Base-by-base conservation (phyloP, 208 protist species). In the Phytomonas sp. region DNA sequence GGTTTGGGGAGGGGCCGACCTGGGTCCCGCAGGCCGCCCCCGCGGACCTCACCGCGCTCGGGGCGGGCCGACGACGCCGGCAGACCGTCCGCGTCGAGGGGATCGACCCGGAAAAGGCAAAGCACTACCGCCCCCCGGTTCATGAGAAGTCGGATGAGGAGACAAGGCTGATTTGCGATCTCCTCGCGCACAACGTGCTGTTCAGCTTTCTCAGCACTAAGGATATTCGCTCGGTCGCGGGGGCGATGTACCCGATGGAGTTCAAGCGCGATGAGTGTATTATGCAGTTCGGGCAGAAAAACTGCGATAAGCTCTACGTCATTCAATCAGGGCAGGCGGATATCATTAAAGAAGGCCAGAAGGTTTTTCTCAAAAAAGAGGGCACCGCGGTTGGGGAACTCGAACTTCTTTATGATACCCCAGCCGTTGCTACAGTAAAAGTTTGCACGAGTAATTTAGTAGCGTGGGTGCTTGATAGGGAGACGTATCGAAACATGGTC, bases 371-470 rank as follows among this genome's bases (percentile, higher is more conserved):
- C 62, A 96, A 96, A 76, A 88, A 76, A 60, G 89, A 94, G 70
- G 87, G 87, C 65, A 90, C 83, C 29, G 89, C 87, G 23, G 86
- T 96, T 60, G 91, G 91, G 30, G 88, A 96, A 80, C 71, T 96
- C 19, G 91, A 96, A 80, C 81, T 96, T 60, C 87, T 96, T 67
- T 96, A 96, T 77, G 86, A 96, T 66, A 94, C 91, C 2, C 85
- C 87, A 4, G 83, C 82, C 60, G 87, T 94, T 4, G 91, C 91
- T 7, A 94, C 89, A 0, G 91, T 96, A 42, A 84, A 88, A 67
- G 89, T 94, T 32, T 88, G 79, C 78, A 88, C 86, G 29, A 76
- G 86, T 63, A 60, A 69, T 33, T 79, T 92, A 30, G 83, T 95
- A 12, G 86, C 89, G 26, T 97, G 89, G 89, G 84, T 88, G 70